Evolutionary conservation across 169 alveolate species (phyloP).

Genomic region (Eimeria tenella): DNA sequence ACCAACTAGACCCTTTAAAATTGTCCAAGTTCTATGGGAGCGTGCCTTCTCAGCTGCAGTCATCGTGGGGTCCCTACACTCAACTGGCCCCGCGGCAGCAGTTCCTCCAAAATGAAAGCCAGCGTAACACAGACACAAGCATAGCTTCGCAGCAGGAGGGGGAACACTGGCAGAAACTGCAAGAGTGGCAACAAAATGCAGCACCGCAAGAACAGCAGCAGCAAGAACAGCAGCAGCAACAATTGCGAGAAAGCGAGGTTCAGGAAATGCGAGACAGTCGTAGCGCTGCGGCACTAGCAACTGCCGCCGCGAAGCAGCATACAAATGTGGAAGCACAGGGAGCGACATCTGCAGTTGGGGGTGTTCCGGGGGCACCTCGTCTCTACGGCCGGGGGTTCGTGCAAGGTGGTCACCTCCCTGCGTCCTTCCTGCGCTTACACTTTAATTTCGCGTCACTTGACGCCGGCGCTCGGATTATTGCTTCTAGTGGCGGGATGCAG

Average conservation of each 20-base stretch:
- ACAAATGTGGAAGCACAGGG: not conserved
- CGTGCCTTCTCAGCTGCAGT: not conserved
- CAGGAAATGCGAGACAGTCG: not conserved
- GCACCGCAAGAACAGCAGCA: constrained; percentile 20
- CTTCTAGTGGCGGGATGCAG: constrained; percentile 83
- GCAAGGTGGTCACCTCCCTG: constrained; percentile 81
- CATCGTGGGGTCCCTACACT: not conserved
- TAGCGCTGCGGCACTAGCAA: not conserved
- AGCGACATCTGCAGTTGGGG: constrained; percentile 19
- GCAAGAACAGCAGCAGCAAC: constrained; percentile 9
- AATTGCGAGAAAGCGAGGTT: not conserved
- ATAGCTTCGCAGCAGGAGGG: constrained; percentile 4
- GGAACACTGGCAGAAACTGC: not conserved
- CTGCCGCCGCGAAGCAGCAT: not conserved
- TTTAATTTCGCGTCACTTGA: constrained; percentile 90
- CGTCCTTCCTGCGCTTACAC: constrained; percentile 82
- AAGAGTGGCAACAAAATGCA: not conserved
- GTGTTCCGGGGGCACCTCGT: constrained; percentile 6
- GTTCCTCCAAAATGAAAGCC: no score
- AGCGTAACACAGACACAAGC: not conserved
- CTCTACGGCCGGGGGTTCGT: constrained; percentile 81
- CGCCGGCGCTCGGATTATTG: constrained; percentile 89
- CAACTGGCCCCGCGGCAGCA: not conserved
- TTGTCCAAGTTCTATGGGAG: not conserved
- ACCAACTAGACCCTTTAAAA: no score